These are phyloP conservation scores for Phlegmacium glaucopus DNA, from an alignment of 768 basidiomycete species.

Conservation along the genomic window DNA sequence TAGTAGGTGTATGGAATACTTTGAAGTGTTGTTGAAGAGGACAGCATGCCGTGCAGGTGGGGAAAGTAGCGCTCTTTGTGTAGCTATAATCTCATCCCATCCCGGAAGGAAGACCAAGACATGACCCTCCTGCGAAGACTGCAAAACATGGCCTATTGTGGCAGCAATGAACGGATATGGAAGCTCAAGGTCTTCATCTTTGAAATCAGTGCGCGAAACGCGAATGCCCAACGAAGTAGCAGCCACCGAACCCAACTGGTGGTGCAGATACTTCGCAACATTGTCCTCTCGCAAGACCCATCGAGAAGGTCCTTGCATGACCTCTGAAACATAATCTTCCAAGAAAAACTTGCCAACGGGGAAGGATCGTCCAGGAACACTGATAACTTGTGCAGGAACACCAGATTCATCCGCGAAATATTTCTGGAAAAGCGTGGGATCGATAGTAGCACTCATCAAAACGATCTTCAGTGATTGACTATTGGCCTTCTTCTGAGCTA, in stretches of 20 bases:
- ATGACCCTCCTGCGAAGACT: constrained; percentile 75
- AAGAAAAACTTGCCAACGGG: constrained; percentile 82
- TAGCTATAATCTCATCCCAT: constrained; percentile 83
- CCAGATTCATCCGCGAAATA: constrained; percentile 75
- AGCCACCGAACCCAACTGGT: constrained; percentile 50
- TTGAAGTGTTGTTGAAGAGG: constrained; percentile 54
- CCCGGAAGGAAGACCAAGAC: constrained; percentile 91
- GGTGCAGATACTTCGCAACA: constrained; percentile 67
- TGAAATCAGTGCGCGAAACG: constrained; percentile 11
- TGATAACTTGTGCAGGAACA: constrained; percentile 63
- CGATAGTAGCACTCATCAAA: constrained; percentile 96
- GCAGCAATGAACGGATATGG: constrained; percentile 81
- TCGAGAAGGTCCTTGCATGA: constrained; percentile 37
- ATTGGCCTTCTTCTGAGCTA: constrained; percentile 68
- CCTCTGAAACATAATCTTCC: constrained; percentile 65
- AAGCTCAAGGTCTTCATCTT: constrained; percentile 64
- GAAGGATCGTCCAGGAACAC: constrained; percentile 89
- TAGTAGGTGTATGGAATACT: constrained; percentile 73
- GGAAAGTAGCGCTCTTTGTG: constrained; percentile 60
- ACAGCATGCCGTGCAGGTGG: constrained; percentile 49
- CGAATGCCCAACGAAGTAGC: constrained; percentile 25
- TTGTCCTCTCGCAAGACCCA: constrained; percentile 74
- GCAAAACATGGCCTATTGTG: constrained; percentile 74
- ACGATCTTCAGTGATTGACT: constrained; percentile 79
- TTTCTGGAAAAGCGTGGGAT: constrained; percentile 81